Conservation (phyloP, 352 stramenopile genomes). For the Phytophthora boehmeriae region DNA sequence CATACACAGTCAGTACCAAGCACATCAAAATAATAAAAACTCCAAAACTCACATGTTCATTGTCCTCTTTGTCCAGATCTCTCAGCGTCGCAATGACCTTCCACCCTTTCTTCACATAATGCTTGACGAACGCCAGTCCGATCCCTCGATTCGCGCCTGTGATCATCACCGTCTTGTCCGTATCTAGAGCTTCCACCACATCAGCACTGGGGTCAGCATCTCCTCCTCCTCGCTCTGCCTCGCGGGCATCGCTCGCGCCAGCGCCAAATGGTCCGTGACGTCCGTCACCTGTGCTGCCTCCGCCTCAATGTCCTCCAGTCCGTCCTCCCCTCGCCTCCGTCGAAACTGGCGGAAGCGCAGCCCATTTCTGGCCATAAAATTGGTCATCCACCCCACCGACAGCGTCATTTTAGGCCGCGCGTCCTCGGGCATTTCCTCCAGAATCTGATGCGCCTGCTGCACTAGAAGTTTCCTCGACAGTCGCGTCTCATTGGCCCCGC, state of each 20-base stretch:
- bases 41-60: conserved; percentile 16
- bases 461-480: conserved; percentile 31
- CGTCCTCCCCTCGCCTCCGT: conserved; percentile 7
- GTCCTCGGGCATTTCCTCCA: conserved; percentile 15
- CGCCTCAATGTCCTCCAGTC: neutral
- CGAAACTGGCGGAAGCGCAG: conserved; percentile 27
- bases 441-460: conserved; percentile 25
- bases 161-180: conserved; percentile 49
- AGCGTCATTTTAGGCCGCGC: conserved; percentile 21
- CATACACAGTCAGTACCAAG: neutral
- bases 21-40: conserved; percentile 17
- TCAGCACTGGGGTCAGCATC: neutral
- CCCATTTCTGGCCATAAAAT: conserved; percentile 32
- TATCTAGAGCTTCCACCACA: neutral
- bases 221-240: conserved; percentile 6
- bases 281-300: conserved; percentile 11
- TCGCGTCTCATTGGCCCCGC: neutral
- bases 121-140: conserved; percentile 45
- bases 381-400: conserved; percentile 35
- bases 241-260: conserved; percentile 8
- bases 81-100: conserved; percentile 53
- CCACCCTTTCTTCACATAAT: conserved; percentile 53
- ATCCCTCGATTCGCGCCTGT: conserved; percentile 51
- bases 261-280: conserved; percentile 23
- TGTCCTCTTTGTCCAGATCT: conserved; percentile 22